Percentiles rank a stretch among this genome's conserved stretches.
Conservation (phyloP, 1,284 basidiomycete species). For the Microbotryum saponariae region DNA sequence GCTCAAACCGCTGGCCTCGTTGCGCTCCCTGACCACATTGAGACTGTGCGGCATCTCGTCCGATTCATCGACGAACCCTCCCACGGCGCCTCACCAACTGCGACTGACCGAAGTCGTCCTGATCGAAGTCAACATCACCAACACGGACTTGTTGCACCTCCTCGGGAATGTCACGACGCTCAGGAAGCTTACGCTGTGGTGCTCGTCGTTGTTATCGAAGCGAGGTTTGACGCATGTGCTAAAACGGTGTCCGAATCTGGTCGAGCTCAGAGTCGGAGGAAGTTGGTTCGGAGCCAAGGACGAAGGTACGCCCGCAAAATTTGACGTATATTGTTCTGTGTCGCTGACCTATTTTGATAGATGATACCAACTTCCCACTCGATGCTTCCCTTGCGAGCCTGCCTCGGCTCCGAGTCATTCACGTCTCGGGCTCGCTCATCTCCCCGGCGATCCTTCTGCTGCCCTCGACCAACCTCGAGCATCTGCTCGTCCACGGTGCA, state of each 20-base stretch:
- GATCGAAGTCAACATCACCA: constrained; percentile 32
- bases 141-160: constrained; percentile 25
- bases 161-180: constrained; percentile 19
- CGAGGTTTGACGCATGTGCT: constrained; percentile 25
- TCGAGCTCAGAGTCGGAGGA: constrained; percentile 26
- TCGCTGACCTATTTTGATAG: background rate
- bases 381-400: constrained; percentile 19
- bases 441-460: constrained; percentile 23
- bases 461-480: constrained; percentile 15
- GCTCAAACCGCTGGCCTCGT: constrained; percentile 23
- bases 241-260: constrained; percentile 19
- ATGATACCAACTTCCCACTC: constrained; percentile 28
- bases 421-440: constrained; percentile 26
- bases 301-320: constrained; percentile 13
- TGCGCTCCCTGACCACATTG: constrained; percentile 14
- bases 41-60: constrained; percentile 29
- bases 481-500: constrained; percentile 20
- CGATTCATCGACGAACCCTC: constrained; percentile 22
- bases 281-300: constrained; percentile 32
- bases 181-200: constrained; percentile 29
- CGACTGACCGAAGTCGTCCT: constrained; percentile 25
- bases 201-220: constrained; percentile 26
- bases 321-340: background rate
- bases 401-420: constrained; percentile 19
- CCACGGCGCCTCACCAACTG: constrained; percentile 6